Evolutionary conservation across 208 protist genomes (phyloP).

Genomic region (Leptomonas seymouri): DNA sequence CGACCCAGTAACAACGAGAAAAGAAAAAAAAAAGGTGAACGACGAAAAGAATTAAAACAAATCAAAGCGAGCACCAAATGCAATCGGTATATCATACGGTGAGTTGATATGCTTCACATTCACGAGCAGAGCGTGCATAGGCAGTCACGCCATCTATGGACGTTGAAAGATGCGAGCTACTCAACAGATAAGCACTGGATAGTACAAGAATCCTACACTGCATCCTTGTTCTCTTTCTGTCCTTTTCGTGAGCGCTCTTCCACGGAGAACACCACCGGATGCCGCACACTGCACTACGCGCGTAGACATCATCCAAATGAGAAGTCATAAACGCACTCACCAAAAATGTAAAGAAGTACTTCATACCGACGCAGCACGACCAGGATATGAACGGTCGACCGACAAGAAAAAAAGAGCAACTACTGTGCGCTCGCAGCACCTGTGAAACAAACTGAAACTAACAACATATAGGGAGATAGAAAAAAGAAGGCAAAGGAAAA

Average conservation of each 20-base stretch:
- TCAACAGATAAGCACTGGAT: neutral
- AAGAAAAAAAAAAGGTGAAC: conserved; percentile 14
- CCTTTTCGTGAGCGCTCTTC: too few relatives aligned
- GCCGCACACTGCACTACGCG: neutral
- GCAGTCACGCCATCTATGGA: neutral
- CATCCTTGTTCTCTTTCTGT: neutral
- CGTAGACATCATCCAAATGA: neutral
- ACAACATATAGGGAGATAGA: too few relatives aligned
- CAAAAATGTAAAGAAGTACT: neutral
- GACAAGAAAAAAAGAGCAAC: conserved; percentile 1
- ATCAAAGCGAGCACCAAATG: neutral
- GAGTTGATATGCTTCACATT: neutral
- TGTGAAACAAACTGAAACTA: neutral
- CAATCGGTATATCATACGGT: neutral
- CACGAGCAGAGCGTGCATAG: neutral
- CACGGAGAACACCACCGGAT: neutral
- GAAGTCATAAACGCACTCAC: neutral
- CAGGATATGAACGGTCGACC: neutral
- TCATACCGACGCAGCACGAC: conserved; percentile 2
- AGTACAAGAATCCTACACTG: neutral
- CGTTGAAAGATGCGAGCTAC: neutral
- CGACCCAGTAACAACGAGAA: neutral
- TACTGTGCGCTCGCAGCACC: neutral
- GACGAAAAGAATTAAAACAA: neutral
- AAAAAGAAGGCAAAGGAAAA: neutral